phyloP scores from a whole-genome alignment of 2,329 filamentous ascomycete genomes.

The Diplocarpon rosae region DNA sequence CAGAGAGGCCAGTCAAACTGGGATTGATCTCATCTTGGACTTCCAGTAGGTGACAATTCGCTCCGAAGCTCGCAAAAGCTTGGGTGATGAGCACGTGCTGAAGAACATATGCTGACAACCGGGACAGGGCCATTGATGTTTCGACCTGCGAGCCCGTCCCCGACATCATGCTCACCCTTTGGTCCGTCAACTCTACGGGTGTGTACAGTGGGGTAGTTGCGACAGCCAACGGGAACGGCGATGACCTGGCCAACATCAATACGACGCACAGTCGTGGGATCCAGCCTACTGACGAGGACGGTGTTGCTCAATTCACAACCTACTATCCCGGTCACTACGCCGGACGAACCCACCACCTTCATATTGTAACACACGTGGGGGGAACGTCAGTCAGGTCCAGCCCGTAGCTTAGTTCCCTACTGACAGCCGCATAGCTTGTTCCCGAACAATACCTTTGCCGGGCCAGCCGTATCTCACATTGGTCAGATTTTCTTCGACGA shows the following conservation, averaged over 20 bases:
- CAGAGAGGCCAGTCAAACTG: conserved; percentile 27
- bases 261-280: conserved; percentile 33
- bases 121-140: conserved; percentile 42
- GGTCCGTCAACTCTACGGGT: conserved; percentile 37
- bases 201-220: conserved; percentile 38
- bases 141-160: conserved; percentile 41
- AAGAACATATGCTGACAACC: too few species aligned
- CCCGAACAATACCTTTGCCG: conserved; percentile 37
- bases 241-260: conserved; percentile 30
- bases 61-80: too few species aligned
- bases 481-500: conserved; percentile 58
- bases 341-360: conserved; percentile 37
- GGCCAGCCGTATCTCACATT: conserved; percentile 43
- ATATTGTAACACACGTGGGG: conserved; percentile 35
- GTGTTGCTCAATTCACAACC: conserved; percentile 33
- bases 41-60: too few species aligned
- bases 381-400: conserved; percentile 25
- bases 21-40: conserved; percentile 33
- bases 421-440: conserved; percentile 30
- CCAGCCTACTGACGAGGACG: conserved; percentile 31
- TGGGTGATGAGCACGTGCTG: too few species aligned
- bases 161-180: conserved; percentile 40
- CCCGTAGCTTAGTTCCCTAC: conserved; percentile 33
- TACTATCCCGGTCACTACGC: conserved; percentile 37
- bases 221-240: conserved; percentile 33